These are phyloP conservation scores for Cyclostephanos invisitatus DNA, from an alignment of 108 stramenopile genomes.

Conservation along the genomic window DNA sequence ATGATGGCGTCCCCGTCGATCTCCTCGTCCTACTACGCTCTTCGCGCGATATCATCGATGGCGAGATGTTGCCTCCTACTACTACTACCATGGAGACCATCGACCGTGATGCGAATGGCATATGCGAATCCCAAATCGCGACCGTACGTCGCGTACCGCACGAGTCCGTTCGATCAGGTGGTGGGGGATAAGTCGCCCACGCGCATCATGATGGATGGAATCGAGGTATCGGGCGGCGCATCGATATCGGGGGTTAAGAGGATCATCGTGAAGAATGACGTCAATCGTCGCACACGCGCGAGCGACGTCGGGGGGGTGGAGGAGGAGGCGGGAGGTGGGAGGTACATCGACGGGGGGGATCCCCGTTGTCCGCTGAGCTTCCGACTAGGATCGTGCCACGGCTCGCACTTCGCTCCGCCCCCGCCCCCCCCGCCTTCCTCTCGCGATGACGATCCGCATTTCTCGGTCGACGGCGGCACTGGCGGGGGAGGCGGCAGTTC, in stretches of 20 bases:
- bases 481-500: too few species aligned
- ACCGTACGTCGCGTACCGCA: conserved; percentile 84
- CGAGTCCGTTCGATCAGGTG: conserved; percentile 68
- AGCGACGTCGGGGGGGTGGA: background rate
- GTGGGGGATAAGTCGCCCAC: background rate
- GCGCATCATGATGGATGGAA: conserved; percentile 37
- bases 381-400: conserved; percentile 61
- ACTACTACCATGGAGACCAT: background rate
- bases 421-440: too few species aligned
- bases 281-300: background rate
- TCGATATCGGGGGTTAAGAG: background rate
- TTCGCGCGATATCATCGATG: too few species aligned
- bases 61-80: background rate
- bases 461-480: too few species aligned
- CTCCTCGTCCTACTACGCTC: too few species aligned
- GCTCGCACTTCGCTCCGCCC: conserved; percentile 40
- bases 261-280: background rate
- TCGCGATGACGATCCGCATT: too few species aligned
- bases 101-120: background rate
- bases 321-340: background rate
- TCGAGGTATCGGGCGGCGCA: conserved; percentile 7
- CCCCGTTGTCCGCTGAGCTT: conserved; percentile 71
- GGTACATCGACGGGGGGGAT: conserved; percentile 19
- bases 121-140: conserved; percentile 63
- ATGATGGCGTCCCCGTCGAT: too few species aligned